These are phyloP conservation scores for Zasmidium cellare DNA, from an alignment of 2,329 filamentous ascomycete genomes.

Conservation along the genomic window DNA sequence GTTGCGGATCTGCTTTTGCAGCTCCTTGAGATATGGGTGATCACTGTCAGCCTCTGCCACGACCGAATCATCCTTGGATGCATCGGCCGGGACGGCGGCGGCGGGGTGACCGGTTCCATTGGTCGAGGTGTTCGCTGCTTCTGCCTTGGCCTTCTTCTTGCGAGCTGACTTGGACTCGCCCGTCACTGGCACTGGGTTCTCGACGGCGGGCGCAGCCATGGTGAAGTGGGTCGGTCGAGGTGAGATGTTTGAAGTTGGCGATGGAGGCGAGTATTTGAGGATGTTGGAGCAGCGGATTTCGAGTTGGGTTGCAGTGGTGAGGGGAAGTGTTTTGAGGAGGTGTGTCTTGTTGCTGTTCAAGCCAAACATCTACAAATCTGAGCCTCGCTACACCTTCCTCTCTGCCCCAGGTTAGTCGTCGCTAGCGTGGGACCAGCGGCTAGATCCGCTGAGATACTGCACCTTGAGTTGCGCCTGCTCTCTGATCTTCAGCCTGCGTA, in stretches of 20 bases:
- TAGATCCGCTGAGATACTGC: neutral
- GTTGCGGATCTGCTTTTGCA: constrained; percentile 92
- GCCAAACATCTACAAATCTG: no score
- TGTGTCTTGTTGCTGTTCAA: no score
- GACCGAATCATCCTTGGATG: constrained; percentile 26
- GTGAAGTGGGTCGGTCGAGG: constrained; percentile 16
- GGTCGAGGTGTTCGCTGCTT: constrained; percentile 33
- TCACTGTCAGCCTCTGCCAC: constrained; percentile 57
- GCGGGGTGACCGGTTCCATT: constrained; percentile 17
- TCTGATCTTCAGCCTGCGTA: no score
- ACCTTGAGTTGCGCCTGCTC: neutral
- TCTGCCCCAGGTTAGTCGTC: neutral
- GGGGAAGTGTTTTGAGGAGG: neutral
- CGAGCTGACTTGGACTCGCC: constrained; percentile 52
- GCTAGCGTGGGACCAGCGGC: neutral
- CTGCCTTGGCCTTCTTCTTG: constrained; percentile 48
- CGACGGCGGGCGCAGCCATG: constrained; percentile 66
- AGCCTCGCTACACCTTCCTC: no score
- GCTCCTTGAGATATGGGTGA: constrained; percentile 79
- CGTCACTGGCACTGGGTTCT: constrained; percentile 44
- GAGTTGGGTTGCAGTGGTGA: neutral
- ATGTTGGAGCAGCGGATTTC: neutral
- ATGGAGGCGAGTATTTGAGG: neutral
- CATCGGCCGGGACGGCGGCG: constrained; percentile 20
- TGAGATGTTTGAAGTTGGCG: neutral